These are phyloP conservation scores for Psilocybe azurescens DNA, from an alignment of 768 basidiomycete genomes.

Conservation along the genomic window DNA sequence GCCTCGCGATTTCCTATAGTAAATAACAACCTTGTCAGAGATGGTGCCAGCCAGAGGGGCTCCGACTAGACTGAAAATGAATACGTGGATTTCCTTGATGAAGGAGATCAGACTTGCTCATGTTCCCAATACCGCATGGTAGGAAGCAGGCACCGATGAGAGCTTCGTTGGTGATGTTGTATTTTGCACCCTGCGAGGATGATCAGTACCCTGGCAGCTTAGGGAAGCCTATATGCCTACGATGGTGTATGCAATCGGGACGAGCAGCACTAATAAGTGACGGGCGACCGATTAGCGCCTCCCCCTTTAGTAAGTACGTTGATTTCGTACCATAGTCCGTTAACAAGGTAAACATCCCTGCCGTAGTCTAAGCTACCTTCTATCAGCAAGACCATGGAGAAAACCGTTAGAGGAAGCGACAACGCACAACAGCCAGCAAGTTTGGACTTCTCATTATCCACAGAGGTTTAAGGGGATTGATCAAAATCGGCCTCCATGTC, in stretches of 20 bases:
- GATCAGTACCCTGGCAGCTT: not conserved
- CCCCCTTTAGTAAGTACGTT: not conserved
- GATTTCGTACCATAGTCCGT: conserved; percentile 46
- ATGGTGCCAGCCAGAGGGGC: conserved; percentile 64
- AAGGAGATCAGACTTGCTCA: conserved; percentile 45
- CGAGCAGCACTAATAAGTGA: conserved; percentile 45
- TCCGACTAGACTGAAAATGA: conserved; percentile 46
- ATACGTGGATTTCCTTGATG: not conserved
- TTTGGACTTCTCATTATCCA: conserved; percentile 63
- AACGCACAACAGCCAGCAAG: conserved; percentile 56
- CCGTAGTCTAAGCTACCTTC: conserved; percentile 29
- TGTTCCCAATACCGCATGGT: conserved; percentile 63
- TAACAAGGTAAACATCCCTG: conserved; percentile 33
- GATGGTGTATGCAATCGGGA: conserved; percentile 72
- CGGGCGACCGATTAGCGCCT: not conserved
- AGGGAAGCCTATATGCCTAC: conserved; percentile 41
- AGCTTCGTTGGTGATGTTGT: conserved; percentile 60
- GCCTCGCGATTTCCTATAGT: conserved; percentile 50
- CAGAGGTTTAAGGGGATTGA: conserved; percentile 65
- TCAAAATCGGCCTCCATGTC: conserved; percentile 41
- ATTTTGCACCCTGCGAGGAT: conserved; percentile 53
- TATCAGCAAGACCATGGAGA: not conserved
- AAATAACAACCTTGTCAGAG: conserved; percentile 59
- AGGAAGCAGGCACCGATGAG: conserved; percentile 65
- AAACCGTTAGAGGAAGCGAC: not conserved